phyloP scores from a whole-genome alignment of 1,139 yeast genomes.

The Zygosaccharomyces sapae region DNA sequence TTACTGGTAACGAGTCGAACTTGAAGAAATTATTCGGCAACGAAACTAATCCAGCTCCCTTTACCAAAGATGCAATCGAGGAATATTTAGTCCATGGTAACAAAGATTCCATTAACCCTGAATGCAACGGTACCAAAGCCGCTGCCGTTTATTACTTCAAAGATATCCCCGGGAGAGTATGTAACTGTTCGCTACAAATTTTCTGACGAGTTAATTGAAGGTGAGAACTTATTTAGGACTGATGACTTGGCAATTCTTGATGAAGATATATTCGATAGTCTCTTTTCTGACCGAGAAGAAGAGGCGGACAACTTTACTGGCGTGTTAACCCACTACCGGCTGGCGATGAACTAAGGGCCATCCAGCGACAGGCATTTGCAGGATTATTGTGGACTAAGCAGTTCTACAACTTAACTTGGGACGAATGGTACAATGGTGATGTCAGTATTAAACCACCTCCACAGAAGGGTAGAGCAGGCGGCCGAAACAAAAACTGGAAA shows the following conservation, averaged over 20 bases:
- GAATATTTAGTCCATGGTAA: conserved; percentile 67
- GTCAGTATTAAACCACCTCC: conserved; percentile 71
- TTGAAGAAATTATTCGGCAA: conserved; percentile 62
- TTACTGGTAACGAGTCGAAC: conserved; percentile 90
- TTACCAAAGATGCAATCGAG: conserved; percentile 88
- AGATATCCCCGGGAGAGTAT: conserved; percentile 79
- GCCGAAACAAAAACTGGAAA: conserved; percentile 85
- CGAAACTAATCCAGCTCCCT: conserved; percentile 48
- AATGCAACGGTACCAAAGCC: conserved; percentile 64
- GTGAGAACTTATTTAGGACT: conserved; percentile 23
- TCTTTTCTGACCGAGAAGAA: conserved; percentile 68
- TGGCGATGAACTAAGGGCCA: conserved; percentile 73
- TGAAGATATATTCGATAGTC: conserved; percentile 70
- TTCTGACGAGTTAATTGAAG: conserved; percentile 38
- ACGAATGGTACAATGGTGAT: conserved; percentile 88
- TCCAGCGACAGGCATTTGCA: conserved; percentile 93
- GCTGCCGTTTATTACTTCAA: conserved; percentile 82
- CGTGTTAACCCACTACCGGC: conserved; percentile 83
- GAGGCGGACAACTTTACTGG: conserved; percentile 97
- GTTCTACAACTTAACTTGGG: conserved; percentile 82
- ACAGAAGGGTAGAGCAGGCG: conserved; percentile 73
- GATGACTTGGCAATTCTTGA: conserved; percentile 50
- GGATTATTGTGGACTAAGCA: conserved; percentile 95
- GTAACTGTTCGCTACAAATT: conserved; percentile 83
- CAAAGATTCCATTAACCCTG: conserved; percentile 63